Evolutionary conservation across 2,329 filamentous ascomycete species (phyloP).

Genomic region (Diaporthe nobilis): DNA sequence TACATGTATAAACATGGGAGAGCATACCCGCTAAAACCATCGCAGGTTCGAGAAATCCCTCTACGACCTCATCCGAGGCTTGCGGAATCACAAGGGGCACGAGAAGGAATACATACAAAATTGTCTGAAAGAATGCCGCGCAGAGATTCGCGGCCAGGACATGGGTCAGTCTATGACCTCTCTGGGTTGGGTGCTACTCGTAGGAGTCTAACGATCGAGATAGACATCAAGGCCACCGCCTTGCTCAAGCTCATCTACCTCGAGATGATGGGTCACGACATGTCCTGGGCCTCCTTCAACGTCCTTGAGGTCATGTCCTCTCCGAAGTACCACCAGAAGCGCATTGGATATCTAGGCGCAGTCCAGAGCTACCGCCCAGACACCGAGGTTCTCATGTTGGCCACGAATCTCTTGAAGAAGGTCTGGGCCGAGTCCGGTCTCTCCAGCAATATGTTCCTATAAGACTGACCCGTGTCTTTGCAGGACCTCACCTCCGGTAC

Average conservation of each 20-base stretch:
- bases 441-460: not conserved
- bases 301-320: constrained; percentile 99
- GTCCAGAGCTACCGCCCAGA: constrained; percentile 96
- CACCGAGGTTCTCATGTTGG: constrained; percentile 97
- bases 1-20: not conserved
- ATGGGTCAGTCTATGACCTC: constrained; percentile 74
- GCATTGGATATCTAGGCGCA: constrained; percentile 93
- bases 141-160: constrained; percentile 92
- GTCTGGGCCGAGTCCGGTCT: constrained; percentile 54
- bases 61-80: constrained; percentile 96
- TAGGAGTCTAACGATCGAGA: constrained; percentile 1
- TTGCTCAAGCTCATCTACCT: constrained; percentile 96
- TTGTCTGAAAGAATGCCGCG: constrained; percentile 93
- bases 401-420: constrained; percentile 97
- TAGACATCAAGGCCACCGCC: constrained; percentile 95
- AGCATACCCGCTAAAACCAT: constrained; percentile 45
- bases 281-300: constrained; percentile 99
- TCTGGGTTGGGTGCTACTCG: not conserved
- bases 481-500: constrained; percentile 81
- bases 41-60: constrained; percentile 98
- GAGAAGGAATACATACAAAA: constrained; percentile 97
- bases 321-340: constrained; percentile 93
- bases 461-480: constrained; percentile 42
- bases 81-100: constrained; percentile 94
- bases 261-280: constrained; percentile 99